Percentiles rank a stretch among this genome's conserved stretches.
These are phyloP conservation scores for Lepidium campestre DNA, from an alignment of 441 rosid genomes.

Conservation along the genomic window DNA sequence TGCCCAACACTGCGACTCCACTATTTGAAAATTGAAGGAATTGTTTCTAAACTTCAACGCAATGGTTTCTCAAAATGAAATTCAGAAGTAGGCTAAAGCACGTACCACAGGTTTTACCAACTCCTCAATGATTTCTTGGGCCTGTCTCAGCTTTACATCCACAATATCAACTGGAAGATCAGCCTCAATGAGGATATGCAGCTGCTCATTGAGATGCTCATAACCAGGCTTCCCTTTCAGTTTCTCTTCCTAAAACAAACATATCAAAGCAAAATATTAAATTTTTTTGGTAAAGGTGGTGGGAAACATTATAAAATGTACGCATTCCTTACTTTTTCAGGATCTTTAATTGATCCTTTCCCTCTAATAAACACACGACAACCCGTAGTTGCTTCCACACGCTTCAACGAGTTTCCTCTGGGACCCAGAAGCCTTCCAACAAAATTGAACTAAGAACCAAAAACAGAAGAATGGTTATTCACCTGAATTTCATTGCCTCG, in stretches of 20 bases:
- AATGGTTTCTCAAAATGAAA: not conserved
- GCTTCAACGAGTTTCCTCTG: conserved; percentile 86
- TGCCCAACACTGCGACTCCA: not conserved
- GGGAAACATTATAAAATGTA: not conserved
- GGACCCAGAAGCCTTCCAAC: conserved; percentile 90
- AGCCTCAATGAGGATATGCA: conserved; percentile 90
- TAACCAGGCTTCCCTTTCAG: conserved; percentile 90
- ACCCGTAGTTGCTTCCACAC: conserved; percentile 89
- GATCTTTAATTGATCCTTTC: conserved; percentile 94
- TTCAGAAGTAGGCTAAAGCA: not conserved
- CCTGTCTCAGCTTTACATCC: conserved; percentile 81
- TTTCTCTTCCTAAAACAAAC: conserved; percentile 69
- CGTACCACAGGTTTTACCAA: conserved; percentile 92
- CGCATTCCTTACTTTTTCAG: conserved; percentile 57
- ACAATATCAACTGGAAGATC: conserved; percentile 85
- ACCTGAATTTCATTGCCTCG: not conserved
- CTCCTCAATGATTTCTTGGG: conserved; percentile 94
- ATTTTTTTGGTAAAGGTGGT: not conserved
- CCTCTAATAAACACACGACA: conserved; percentile 95
- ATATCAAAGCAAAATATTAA: conserved; percentile 21
- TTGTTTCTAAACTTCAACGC: conserved; percentile 2
- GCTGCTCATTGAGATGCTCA: conserved; percentile 93
- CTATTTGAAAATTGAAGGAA: not conserved
- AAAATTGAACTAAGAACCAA: conserved; percentile 71
- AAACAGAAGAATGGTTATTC: conserved; percentile 18